Conservation (phyloP, 768 basidiomycete species). For the Clavulina sp. region DNA sequence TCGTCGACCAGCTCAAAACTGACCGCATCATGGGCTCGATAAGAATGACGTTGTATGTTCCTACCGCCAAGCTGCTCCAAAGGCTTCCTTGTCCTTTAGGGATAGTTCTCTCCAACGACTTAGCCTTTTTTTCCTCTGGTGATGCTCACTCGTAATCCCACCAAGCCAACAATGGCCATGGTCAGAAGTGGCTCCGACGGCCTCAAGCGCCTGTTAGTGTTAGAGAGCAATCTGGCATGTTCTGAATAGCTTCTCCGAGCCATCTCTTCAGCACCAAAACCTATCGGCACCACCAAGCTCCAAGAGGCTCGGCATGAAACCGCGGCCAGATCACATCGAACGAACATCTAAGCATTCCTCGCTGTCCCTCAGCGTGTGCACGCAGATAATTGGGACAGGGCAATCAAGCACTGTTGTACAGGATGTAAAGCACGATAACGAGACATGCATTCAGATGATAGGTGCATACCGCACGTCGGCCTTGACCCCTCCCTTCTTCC, state of each 20-base stretch:
- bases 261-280: neutral
- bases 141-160: slow-evolving; percentile 83
- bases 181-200: slow-evolving; percentile 88
- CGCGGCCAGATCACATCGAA: slow-evolving; percentile 75
- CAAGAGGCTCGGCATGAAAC: slow-evolving; percentile 62
- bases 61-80: no score
- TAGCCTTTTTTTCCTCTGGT: neutral
- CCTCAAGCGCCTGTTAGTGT: slow-evolving; percentile 66
- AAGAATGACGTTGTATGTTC: slow-evolving; percentile 66
- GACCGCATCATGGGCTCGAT: slow-evolving; percentile 59
- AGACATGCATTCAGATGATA: slow-evolving; percentile 14
- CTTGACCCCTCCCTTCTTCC: no score
- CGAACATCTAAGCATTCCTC: slow-evolving; percentile 77
- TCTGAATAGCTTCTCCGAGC: neutral
- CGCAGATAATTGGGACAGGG: slow-evolving; percentile 79
- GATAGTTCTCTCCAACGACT: no score
- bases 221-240: slow-evolving; percentile 45
- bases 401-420: slow-evolving; percentile 79
- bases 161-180: slow-evolving; percentile 87
- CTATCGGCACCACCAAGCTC: neutral
- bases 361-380: slow-evolving; percentile 87
- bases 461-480: no score
- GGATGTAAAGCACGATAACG: slow-evolving; percentile 67
- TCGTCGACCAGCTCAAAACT: slow-evolving; percentile 93
- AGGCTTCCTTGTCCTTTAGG: no score